These are phyloP conservation scores for Populus hybrid DNA, from an alignment of 441 rosid species.

Conservation along the genomic window DNA sequence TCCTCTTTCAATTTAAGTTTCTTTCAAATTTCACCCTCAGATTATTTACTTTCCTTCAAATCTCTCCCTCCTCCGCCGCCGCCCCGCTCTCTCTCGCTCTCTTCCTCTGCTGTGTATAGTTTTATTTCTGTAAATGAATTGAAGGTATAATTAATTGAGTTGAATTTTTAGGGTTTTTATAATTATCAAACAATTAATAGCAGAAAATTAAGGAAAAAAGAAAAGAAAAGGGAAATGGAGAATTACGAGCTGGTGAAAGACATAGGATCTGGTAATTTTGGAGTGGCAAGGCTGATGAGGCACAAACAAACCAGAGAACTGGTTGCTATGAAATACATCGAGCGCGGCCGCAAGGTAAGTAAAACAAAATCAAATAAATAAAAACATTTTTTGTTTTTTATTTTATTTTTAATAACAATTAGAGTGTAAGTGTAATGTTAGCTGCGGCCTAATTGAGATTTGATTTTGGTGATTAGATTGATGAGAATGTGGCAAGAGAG, in stretches of 20 bases:
- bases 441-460: no score
- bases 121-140: no score
- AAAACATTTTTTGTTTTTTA: background rate
- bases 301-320: constrained; percentile 65
- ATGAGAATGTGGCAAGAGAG: constrained; percentile 91
- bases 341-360: constrained; percentile 68
- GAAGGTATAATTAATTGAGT: no score
- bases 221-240: no score
- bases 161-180: no score
- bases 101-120: no score
- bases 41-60: constrained; percentile 35
- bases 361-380: no score
- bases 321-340: constrained; percentile 88
- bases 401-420: no score
- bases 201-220: no score
- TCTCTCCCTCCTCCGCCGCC: background rate
- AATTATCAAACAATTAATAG: no score
- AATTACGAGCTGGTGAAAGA: constrained; percentile 69
- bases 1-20: background rate
- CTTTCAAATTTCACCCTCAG: background rate
- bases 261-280: background rate
- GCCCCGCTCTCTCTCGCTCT: no score
- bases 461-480: constrained; percentile 45
- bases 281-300: constrained; percentile 34
- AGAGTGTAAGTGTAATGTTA: no score